Base-by-base conservation (phyloP, 768 basidiomycete species). In the Infundibulicybe gibba region DNA sequence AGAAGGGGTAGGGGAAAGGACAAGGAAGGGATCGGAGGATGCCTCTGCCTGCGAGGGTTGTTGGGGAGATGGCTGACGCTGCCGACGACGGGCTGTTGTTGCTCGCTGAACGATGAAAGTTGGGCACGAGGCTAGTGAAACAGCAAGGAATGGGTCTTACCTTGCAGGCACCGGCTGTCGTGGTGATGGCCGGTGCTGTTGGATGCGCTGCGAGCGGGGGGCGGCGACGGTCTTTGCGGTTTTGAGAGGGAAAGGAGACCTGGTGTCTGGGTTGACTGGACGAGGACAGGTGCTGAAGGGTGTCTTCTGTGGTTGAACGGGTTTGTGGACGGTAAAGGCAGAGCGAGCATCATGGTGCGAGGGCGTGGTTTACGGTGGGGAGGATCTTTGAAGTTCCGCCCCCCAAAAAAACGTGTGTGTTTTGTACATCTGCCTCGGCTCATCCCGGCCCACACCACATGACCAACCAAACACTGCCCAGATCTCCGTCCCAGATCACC, bases 241-340 rank as follows among this genome's bases (percentile, higher is more conserved):
- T 81, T 85, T 45, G 84, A 79, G 42, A 90, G 72, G 41, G 81
- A 77, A 43, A 90, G 75, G 8, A 90, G 74, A 59, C 87, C 87
- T 0, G 87, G 87, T 0, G 80, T 86, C 45, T 76, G 75, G 11
- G 87, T 87, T 3, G 87, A 80, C 61, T 86, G 84, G 3, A 86
- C 80, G 50, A 82, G 72, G 56, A 84, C 77, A 0, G 80, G 83
- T 0, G 87, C 86, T 0, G 87, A 87, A 15, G 86, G 81, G 58
- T 81, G 78, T 45, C 87, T 73, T 50, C 79, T 72, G 62, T 87
- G 86, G 16, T 70, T 57, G 34, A 53, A 50, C n/a, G n/a, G n/a
- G 17, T 25, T 25, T 25, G 25, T 25, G 25, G 25, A 25, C 8
- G 25, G 25, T 8, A 25, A 4, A 8, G 25, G 25, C 55, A 75